phyloP scores from a whole-genome alignment of 129 eudicot genomes.

The Oenanthe sinensis region DNA sequence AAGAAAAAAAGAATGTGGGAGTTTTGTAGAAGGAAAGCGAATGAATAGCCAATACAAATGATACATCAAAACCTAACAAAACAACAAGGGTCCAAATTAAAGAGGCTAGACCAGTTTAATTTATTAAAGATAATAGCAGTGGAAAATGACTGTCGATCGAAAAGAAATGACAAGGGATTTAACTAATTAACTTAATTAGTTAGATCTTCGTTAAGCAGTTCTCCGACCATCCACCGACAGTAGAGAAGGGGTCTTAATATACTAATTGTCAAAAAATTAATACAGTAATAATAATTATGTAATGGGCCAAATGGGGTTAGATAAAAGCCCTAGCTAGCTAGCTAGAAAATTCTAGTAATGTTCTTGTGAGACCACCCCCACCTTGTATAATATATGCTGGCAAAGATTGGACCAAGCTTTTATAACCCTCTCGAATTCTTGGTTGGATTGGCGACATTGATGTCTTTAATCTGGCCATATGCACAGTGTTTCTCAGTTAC shows the following conservation, averaged over 20 bases:
- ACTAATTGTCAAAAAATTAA: not conserved
- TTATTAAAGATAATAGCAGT: not conserved
- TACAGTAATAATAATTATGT: not conserved
- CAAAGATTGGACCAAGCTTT: constrained; percentile 15
- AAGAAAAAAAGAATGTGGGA: not conserved
- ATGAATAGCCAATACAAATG: not conserved
- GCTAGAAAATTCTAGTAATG: constrained; percentile 17
- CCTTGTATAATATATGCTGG: constrained; percentile 8
- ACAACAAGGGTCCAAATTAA: not conserved
- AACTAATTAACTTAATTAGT: not conserved
- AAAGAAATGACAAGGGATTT: constrained; percentile 4
- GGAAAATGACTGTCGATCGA: constrained; percentile 16
- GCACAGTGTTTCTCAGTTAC: constrained; percentile 1
- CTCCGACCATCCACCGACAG: constrained; percentile 30
- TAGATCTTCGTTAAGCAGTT: not conserved
- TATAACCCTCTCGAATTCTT: not conserved
- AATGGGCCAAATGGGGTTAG: not conserved
- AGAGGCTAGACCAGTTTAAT: not conserved
- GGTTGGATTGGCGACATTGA: constrained; percentile 7
- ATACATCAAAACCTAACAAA: not conserved
- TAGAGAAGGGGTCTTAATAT: not conserved
- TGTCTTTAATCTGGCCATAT: not conserved
- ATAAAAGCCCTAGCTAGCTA: not conserved
- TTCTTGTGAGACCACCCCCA: constrained; percentile 24
- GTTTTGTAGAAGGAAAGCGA: not conserved